Conservation (phyloP, 1,284 basidiomycete species). For the Ceratobasidium theobromae region DNA sequence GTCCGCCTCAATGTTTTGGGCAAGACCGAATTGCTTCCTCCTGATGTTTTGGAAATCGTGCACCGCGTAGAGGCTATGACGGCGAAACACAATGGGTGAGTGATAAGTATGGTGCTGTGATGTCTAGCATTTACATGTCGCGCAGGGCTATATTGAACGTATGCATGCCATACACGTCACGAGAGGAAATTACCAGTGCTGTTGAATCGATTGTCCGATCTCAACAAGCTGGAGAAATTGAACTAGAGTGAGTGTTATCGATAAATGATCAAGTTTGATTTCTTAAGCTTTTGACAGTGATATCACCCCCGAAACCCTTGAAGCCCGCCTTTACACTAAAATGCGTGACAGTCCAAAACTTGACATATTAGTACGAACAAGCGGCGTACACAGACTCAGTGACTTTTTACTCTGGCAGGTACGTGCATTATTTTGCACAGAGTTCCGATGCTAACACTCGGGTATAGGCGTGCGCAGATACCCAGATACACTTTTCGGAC, state of each 20-base stretch:
- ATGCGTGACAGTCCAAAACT: slow-evolving; percentile 73
- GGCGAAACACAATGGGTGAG: slow-evolving; percentile 67
- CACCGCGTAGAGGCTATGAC: slow-evolving; percentile 80
- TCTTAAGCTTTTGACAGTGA: slow-evolving; percentile 42
- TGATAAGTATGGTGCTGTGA: background rate
- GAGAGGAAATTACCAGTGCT: slow-evolving; percentile 87
- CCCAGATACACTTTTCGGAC: slow-evolving; percentile 89
- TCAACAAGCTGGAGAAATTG: slow-evolving; percentile 48
- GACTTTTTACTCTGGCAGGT: slow-evolving; percentile 97
- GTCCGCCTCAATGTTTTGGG: slow-evolving; percentile 88
- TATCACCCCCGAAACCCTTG: slow-evolving; percentile 68
- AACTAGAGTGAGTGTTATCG: slow-evolving; percentile 42
- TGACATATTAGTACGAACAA: slow-evolving; percentile 90
- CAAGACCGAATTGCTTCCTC: slow-evolving; percentile 72
- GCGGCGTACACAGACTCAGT: slow-evolving; percentile 86
- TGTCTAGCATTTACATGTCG: background rate
- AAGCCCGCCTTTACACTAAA: slow-evolving; percentile 65
- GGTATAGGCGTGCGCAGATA: slow-evolving; percentile 57
- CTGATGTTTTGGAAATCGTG: slow-evolving; percentile 69
- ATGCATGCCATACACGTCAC: slow-evolving; percentile 91
- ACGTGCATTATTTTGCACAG: slow-evolving; percentile 38
- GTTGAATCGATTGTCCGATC: slow-evolving; percentile 60
- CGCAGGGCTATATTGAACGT: slow-evolving; percentile 88
- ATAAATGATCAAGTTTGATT: slow-evolving; percentile 31
- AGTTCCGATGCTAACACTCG: background rate